Percentiles rank a stretch among this genome's conserved stretches.
Conservation (phyloP, 345 rosid genomes). For the Geranium rotundifolium region DNA sequence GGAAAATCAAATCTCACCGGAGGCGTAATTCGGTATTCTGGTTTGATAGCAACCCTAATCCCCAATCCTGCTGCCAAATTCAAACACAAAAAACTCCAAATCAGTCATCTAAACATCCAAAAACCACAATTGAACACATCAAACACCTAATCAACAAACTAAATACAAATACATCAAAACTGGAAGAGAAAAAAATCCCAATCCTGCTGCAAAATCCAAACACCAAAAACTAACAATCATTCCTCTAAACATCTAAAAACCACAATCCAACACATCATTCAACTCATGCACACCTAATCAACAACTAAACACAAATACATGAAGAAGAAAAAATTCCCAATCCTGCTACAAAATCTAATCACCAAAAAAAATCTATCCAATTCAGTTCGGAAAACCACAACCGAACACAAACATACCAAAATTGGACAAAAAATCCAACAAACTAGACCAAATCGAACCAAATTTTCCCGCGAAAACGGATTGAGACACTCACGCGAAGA, state of each 20-base stretch:
- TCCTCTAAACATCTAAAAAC: slow-evolving; percentile 2
- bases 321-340: too few relatives aligned
- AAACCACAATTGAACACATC: slow-evolving; percentile 3
- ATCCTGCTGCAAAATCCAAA: slow-evolving; percentile 43
- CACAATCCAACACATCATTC: slow-evolving; percentile 3
- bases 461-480: not conserved
- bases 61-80: slow-evolving; percentile 64
- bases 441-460: not conserved
- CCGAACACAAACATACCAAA: too few relatives aligned
- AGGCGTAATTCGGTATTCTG: slow-evolving; percentile 72
- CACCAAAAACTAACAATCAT: not conserved
- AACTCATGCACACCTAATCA: too few relatives aligned
- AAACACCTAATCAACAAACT: not conserved
- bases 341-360: too few relatives aligned
- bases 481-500: slow-evolving; percentile 32
- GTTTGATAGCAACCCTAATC: slow-evolving; percentile 56
- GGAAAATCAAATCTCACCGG: slow-evolving; percentile 36
- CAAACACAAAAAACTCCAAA: not conserved
- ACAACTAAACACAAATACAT: too few relatives aligned
- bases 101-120: not conserved
- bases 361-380: not conserved
- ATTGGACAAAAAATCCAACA: too few relatives aligned
- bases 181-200: slow-evolving; percentile 31
- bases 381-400: too few relatives aligned
- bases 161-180: too few relatives aligned